Evolutionary conservation across 2,329 filamentous ascomycete genomes (phyloP), one percentile per base, ranked within the genome.

Genomic region (Amphichorda felina): DNA sequence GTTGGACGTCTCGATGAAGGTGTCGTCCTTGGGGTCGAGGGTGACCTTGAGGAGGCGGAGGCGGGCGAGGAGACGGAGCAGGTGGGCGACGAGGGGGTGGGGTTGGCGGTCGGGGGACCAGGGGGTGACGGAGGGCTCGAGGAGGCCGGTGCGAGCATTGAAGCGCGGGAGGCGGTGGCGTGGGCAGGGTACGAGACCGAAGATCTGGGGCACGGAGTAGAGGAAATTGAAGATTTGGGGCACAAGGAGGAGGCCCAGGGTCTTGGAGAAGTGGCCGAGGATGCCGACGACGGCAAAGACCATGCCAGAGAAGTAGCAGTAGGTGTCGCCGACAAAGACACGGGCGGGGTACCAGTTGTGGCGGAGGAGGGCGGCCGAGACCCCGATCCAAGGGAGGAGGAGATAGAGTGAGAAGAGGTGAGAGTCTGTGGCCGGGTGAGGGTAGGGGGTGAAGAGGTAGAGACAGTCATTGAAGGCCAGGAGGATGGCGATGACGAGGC

Each of bases 241-340:
- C 27, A 94, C 70, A 46, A 98, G 81, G 8, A 98, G 70, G 34
- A 98, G 72, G 38, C 94, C 72, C 31, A 98, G 71, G 1, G 91
- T 98, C 63, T 98, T 98, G 65, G 84, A 93, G 64, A 98, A 98
- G 63, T 98, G 91, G 17, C 91, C 91, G 35, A 95, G 71, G 51
- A 98, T 96, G 43, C 86, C 87, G 44, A 96, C 91, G 30, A 95
- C 88, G 36, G 89, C 91, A 55, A 98, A 98, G 27, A 96, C 84
- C 87, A 98, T 98, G 45, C 91, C 91, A 1, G 91, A 91, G 58
- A 98, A 95, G 63, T 98, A 98, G 70, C 91, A 98, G 70, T 96
- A 98, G 4, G 91, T 98, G 59, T 98, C 91, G 38, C 91, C 91
- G 8, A 96, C 89, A 51, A 98, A 98, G 8, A 96, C 91, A 49